Evolutionary conservation across 192 early-diverging fungal genomes (phyloP).

Genomic region (Coemansia sp.): DNA sequence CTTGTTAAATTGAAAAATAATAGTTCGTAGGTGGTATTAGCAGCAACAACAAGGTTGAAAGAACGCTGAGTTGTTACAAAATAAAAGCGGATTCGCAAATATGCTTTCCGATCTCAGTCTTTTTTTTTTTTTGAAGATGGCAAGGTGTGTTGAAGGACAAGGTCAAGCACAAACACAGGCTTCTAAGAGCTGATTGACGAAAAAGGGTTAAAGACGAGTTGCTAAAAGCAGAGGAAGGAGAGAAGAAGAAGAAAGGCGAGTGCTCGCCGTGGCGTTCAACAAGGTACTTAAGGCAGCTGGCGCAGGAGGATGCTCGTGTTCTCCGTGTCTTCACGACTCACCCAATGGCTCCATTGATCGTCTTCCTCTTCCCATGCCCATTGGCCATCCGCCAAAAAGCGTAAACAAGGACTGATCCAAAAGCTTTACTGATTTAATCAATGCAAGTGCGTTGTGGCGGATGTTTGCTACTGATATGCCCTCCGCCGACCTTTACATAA

Average conservation of each 20-base stretch:
- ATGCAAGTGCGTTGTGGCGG: no score
- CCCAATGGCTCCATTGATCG: constrained; percentile 1
- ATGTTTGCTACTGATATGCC: no score
- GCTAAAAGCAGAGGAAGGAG: background rate
- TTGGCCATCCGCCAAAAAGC: background rate
- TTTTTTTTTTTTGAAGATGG: constrained; percentile 7
- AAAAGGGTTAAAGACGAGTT: background rate
- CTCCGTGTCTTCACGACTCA: constrained; percentile 4
- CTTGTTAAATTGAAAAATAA: constrained; percentile 1
- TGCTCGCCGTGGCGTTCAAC: background rate
- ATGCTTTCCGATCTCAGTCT: constrained; percentile 8
- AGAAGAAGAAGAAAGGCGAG: background rate
- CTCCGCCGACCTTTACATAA: constrained; percentile 8
- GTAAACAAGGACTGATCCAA: no score
- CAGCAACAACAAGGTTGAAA: constrained; percentile 5
- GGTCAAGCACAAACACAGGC: constrained; percentile 7
- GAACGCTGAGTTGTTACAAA: constrained; percentile 1
- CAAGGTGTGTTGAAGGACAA: constrained; percentile 6
- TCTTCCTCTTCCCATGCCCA: background rate
- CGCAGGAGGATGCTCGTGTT: background rate
- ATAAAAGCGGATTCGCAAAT: constrained; percentile 7
- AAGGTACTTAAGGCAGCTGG: no score
- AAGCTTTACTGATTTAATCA: no score
- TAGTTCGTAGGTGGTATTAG: constrained; percentile 3
- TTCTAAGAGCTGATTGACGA: constrained; percentile 2